Conservation (phyloP, 176 grass and related monocot species). For the Tillandsia fasciculata region DNA sequence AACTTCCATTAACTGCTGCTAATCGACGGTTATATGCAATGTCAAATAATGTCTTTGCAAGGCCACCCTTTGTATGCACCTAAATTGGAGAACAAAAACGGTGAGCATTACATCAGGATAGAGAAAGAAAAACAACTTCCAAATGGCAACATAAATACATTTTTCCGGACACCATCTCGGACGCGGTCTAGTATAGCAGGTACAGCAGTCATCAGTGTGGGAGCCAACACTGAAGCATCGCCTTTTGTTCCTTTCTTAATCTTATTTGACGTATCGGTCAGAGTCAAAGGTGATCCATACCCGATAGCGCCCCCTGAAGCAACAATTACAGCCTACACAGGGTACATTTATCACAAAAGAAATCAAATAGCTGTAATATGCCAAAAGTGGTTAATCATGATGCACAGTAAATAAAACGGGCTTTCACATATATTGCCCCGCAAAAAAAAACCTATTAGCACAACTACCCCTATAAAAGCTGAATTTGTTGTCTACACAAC, state of each 20-base stretch:
- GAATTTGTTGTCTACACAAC: too few species aligned
- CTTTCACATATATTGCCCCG: too few species aligned
- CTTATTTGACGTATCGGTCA: constrained; percentile 94
- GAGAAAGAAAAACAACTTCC: constrained; percentile 4
- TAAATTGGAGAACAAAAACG: constrained; percentile 16
- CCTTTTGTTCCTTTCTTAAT: constrained; percentile 82
- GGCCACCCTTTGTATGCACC: constrained; percentile 81
- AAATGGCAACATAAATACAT: constrained; percentile 36
- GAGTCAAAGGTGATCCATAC: constrained; percentile 83
- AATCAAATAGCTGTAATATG: constrained; percentile 21
- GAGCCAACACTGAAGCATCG: constrained; percentile 66
- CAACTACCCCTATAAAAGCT: too few species aligned
- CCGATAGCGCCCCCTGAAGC: constrained; percentile 75
- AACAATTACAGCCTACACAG: constrained; percentile 55
- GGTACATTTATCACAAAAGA: constrained; percentile 9
- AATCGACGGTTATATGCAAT: constrained; percentile 65
- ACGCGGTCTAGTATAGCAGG: constrained; percentile 97
- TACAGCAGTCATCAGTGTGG: constrained; percentile 79
- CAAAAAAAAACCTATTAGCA: too few species aligned
- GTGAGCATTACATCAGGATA: neutral
- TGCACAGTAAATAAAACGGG: neutral
- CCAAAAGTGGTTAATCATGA: neutral
- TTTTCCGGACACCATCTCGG: constrained; percentile 80
- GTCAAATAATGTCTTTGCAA: constrained; percentile 78
- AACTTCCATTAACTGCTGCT: constrained; percentile 88